Evolutionary conservation across 2,329 filamentous ascomycete genomes (phyloP), one percentile per base, ranked within the genome.

Genomic region (Ophiocordyceps camponoti-saundersi): DNA sequence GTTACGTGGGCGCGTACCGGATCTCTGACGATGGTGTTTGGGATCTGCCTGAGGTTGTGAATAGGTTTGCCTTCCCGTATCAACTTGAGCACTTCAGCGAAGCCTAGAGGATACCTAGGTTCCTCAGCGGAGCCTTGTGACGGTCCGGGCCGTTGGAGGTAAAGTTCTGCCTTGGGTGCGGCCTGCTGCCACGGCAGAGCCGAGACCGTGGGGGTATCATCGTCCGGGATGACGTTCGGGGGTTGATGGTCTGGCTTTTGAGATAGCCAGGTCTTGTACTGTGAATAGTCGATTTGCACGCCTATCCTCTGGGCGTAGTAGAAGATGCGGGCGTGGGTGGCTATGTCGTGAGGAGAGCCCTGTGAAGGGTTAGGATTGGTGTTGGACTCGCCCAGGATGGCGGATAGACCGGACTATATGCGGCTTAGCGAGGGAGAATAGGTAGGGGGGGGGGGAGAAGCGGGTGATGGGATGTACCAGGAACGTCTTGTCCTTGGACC

Each of bases 21-120:
- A 5, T 82, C 82, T 47, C 79, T 71, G 20, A 89, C 69, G 6
- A 95, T 69, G 0, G 82, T 92, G 53, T 86, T 77, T 5, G 89
- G 87, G 46, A 95, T 90, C 52, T 94, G 78, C 54, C 80, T 80
- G 57, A 95, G 93, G 1, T 89, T 89, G 1, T 88, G 87, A 42
- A 95, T 82, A 0, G 85, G 81, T 55, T 86, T 79, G 46, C 87
- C 87, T 26, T 79, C 80, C 22, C 85, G 85, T 47, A 95, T 85
- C 47, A 94, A 75, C 56, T 86, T 82, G 47, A 94, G 81, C 51
- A 95, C 87, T 53, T 90, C 80, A 8, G 85, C 82, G 61, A 95
- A 95, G 1, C 79, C 82, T 44, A 80, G 80, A 3, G 88, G 88
- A 56, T 94, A 94, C 1, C 77, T 75, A 36, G 86, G 82, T 43